Base-by-base conservation (phyloP, 768 basidiomycete species). In the Scleroderma citrinum region DNA sequence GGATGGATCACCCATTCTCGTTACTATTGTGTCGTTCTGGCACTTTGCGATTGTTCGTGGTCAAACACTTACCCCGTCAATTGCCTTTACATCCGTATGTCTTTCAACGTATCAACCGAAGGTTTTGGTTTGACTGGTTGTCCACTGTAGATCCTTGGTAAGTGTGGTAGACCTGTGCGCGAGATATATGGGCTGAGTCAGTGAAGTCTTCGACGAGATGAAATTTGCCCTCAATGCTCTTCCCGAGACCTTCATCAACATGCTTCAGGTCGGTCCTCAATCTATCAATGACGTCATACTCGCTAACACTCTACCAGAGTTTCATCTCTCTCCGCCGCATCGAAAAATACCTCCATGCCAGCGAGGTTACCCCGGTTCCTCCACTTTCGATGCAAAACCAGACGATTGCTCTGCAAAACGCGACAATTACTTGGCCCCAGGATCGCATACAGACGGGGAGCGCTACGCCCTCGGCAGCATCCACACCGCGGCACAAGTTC, bases 391-490 rank as follows among this genome's bases (percentile, higher is more conserved):
- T 76, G 24, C 78, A 84, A 54, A 73, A 75, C n/a, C 71, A 75
- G 44, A 76, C 70, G 3, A 82, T 94, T 46, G 75, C 83, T 1
- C 78, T 94, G 56, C 86, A 86, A 61, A 87, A 86, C 10, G 92
- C 90, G 34, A 95, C 90, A 1, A 74, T 92, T 42, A 90, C 91
- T 2, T 97, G 93, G 93, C 88, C 93, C 0, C 82, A 85, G 56
- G 89, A 92, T 53, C 80, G 87, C 31, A 51, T 65, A 19, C 56
- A 63, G 38, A 57, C 65, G n/a, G 73, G 76, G 21, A 76, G 72
- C 49, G 54, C 59, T 2, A 68, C 76, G 3, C 69, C 83, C 2
- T 85, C 84, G 3, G 73, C 71, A 14, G 73, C 81, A 2, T 68
- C 85, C 0, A 92, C 92, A 0, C 93, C 92, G 8, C 79, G 76